Base-by-base conservation (phyloP, 2,329 filamentous ascomycete species). In the Dothiorella sarmentorum region DNA sequence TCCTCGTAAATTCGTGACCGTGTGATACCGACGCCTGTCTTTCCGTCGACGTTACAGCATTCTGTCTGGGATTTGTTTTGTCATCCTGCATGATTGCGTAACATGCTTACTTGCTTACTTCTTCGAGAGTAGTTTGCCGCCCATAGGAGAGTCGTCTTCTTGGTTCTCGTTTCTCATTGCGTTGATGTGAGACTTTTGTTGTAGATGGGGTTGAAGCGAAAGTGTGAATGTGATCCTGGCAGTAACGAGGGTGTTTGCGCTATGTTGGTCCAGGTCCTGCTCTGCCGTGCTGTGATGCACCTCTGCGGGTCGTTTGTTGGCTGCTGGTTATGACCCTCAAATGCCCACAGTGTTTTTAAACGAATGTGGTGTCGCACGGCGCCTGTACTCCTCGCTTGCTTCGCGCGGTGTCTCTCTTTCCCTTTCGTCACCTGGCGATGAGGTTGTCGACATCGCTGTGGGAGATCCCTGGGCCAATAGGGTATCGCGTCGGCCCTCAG, bases 281-380 rank as follows among this genome's bases (percentile, higher is more conserved):
- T 35, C 18, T 37, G 18, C 20, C 15, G 13, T 37, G 45, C 22
- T 53, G 22, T 20, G 20, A 7, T 27, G 49, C 37, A 17, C 22
- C 35, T 29, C 13, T 40, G 15, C 35, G 18, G 13, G 18, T 20
- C 9, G 43, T 24, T 47, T n/a, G n/a, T 6, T 17, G 18, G 35
- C n/a, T 40, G 49, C 33, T 53, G 22, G 22, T 53, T 15, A 17
- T 29, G 49, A 17, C 24, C 20, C 26, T 73, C 67, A 73, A 64
- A 74, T 74, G 69, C 72, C 72, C 67, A 74, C 72, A 51, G 72
- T 74, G 62, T 74, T 71, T 71, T 74, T 74, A 67, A 74, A 74
- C 64, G 72, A 74, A 62, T 70, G 72, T 67, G 72, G 71, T 66
- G 72, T 74, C 53, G 70, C 71, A 29, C 69, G 73, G 60, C 70